Conservation (phyloP, 441 rosid genomes). For the Flueggea neowawraea region DNA sequence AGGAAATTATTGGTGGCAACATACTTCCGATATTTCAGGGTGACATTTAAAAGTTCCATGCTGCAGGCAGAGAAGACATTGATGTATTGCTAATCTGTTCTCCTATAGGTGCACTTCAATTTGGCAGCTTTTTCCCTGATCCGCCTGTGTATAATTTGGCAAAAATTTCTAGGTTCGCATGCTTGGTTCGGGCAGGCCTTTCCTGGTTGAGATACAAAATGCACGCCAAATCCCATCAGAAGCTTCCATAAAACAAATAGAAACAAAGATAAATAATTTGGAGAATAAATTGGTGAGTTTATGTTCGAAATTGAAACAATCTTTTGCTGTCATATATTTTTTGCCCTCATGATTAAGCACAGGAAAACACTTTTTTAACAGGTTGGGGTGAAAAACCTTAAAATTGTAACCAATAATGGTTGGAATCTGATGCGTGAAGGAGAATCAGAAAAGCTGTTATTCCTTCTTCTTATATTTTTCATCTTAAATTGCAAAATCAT, state of each 20-base stretch:
- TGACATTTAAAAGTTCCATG: constrained; percentile 92
- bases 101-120: constrained; percentile 12
- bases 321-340: constrained; percentile 6
- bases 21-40: constrained; percentile 77
- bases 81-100: constrained; percentile 46
- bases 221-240: constrained; percentile 76
- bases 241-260: constrained; percentile 51
- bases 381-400: constrained; percentile 76
- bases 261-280: constrained; percentile 60
- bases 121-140: not conserved
- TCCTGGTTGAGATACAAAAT: constrained; percentile 89
- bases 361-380: constrained; percentile 27
- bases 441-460: constrained; percentile 95
- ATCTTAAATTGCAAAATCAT: constrained; percentile 1
- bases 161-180: constrained; percentile 73
- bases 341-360: not conserved
- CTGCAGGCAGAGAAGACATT: constrained; percentile 99
- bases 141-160: constrained; percentile 19
- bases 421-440: constrained; percentile 98
- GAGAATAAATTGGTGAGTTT: constrained; percentile 60
- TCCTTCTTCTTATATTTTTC: not conserved
- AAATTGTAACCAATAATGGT: constrained; percentile 56
- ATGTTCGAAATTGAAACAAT: not conserved
- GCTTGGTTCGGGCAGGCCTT: constrained; percentile 99
- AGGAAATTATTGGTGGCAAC: constrained; percentile 87